Evolutionary conservation across 257 asterid species (phyloP), one percentile per base, ranked within the genome.

Genomic region (Solanum verrucosum): DNA sequence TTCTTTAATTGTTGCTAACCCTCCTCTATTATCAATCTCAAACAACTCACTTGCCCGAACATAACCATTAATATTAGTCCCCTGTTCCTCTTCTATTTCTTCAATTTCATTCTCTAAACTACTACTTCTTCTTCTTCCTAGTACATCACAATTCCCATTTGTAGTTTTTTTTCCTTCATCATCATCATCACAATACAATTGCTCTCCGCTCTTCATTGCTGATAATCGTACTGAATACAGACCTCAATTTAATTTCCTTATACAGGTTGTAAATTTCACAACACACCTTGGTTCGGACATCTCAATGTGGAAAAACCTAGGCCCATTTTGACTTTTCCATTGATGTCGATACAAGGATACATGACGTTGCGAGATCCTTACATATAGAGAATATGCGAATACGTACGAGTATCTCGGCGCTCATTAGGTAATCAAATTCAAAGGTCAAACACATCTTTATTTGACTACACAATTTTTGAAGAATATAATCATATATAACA

Each of bases 1-100:
- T 68, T 92, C 95, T 71, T 70, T 91, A 3, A 91, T 90, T 8
- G 75, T 74, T 6, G 83, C 83, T 74, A 74, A 14, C 3, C 83
- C 83, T 74, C 52, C 14, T 72, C 44, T 8, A 33, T 72, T 31
- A 14, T 31, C 42, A 33, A 37, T 74, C 52, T 21, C 83, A n/a
- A 74, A 74, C 52, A 74, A 11, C 16, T 74, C 83, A 37, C 52
- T 74, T 10, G 83, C 83, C 29, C 0, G 20, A 74, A 74, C 6
- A 37, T 35, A 74, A 74, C 77, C 77, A 70, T 33, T 2, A 42
- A 40, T 40, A 70, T 33, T 18, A 8, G 7, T 72, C 25, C 42
- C 79, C 42, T 72, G 44, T 16, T 18, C 75, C 75, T 72, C 83
- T 10, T 74, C 52, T 21, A 74, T 74, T 74, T 74, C 83, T 37